Evolutionary conservation across 2,329 filamentous ascomycete genomes (phyloP), one percentile per base, ranked within the genome.

Genomic region (Metarhizium anisopliae): DNA sequence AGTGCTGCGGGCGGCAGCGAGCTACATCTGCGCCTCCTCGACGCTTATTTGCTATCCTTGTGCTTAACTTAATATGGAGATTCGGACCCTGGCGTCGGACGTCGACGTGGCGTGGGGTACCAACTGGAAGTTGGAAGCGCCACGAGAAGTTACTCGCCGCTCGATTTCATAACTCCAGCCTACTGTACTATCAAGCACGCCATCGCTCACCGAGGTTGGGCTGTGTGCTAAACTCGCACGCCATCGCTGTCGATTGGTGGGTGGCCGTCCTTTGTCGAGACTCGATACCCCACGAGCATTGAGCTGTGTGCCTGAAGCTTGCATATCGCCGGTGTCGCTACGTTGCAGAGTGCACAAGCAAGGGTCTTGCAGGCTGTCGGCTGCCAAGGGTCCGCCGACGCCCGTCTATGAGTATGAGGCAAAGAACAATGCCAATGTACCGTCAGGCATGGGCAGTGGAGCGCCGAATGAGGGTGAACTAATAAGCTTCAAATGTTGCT

Each of bases 151-250:
- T 35, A 35, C 32, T 1, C 32, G 32, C 32, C 32, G 32, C 10
- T 35, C 32, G 32, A 35, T 11, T 8, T 11, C 6, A 35, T 11
- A 35, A 35, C 32, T 35, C 32, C 32, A 8, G 32, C 10, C 32
- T 11, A 35, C 32, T 25, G 1, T 25, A 36, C 35, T 36, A 8
- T 40, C 51, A 29, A 58, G 53, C 55, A 59, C 56, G 58, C 55
- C 58, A 59, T 59, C 53, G 50, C 32, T 16, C 30, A 14, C n/a
- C 42, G 16, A 36, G 25, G 32, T 32, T 38, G 51, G 49, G 50
- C 49, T 20, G 43, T 6, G 43, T 11, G 18, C n/a, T 47, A n/a
- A n/a, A 14, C 6, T 29, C 45, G 45, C 45, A 49, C 45, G 20
- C 45, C 45, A 49, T 49, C 25, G n/a, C 38, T 5, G 38, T 40